Base-by-base conservation (phyloP, 495 filamentous ascomycete species). In the Hamigera avellanea region DNA sequence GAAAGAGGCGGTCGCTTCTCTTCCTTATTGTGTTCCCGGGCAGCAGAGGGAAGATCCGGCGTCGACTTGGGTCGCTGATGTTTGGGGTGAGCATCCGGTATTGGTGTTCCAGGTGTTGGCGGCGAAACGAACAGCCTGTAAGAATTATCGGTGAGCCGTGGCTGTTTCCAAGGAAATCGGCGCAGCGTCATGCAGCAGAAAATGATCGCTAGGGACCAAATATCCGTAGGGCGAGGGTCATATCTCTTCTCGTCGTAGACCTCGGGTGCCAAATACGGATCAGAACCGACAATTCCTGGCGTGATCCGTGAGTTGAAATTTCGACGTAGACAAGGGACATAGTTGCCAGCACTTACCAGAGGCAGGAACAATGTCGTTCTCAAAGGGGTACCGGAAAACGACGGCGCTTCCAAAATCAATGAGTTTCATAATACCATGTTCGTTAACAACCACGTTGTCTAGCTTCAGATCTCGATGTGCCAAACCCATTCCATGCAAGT, bases 371-470 rank as follows among this genome's bases (percentile, higher is more conserved):
- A 89, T 79, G 44, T 87, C 84, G 36, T 79, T 86, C 61, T 99
- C 91, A 54, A 99, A 99, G 2, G 91, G 91, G 68, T 99, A 99
- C 42, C 80, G 75, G 64, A 89, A 99, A 32, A 99, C 88, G 39
- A 86, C 87, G 3, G 91, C 87, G 61, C 91, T 96, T 36, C 91
- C 91, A 63, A 99, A 99, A 56, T 99, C 91, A 43, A 99, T 99
- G 34, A 99, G 81, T 62, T 99, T 99, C 83, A 99, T 93, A 43
- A 99, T 95, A n/a, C 91, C 91, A 45, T 79, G 75, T 48, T 95
- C 83, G 46, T 88, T 96, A 33, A 99, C 86, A 32, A 99, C 91
- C 12, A 99, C 91, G 46, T 99, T 99, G 60, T 99, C 91, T 48
- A 99, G 59, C 56, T 99, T 99, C 45, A 99, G 54, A 72, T 99